Evolutionary conservation across 2,329 filamentous ascomycete species (phyloP).

Genomic region (Fusarium chaquense): DNA sequence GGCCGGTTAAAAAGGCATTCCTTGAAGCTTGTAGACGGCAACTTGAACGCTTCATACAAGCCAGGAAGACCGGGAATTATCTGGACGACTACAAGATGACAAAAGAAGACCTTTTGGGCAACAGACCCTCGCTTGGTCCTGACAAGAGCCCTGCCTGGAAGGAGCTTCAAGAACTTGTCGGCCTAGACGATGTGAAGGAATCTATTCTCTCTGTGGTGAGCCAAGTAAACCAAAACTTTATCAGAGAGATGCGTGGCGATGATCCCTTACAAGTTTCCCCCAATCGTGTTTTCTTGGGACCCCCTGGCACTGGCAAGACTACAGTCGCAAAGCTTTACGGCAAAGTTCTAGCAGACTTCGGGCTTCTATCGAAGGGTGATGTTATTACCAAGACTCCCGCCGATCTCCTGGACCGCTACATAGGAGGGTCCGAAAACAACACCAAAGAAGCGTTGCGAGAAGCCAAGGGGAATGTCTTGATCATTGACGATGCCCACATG

Average conservation of each 20-base stretch:
- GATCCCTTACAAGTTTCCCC: constrained; percentile 68
- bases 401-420: constrained; percentile 73
- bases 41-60: constrained; percentile 62
- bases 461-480: constrained; percentile 76
- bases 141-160: constrained; percentile 66
- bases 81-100: constrained; percentile 53
- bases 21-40: constrained; percentile 67
- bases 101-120: constrained; percentile 77
- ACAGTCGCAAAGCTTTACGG: constrained; percentile 79
- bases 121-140: constrained; percentile 68
- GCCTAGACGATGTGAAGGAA: constrained; percentile 71
- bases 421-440: constrained; percentile 76
- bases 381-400: constrained; percentile 78
- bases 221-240: constrained; percentile 71
- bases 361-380: constrained; percentile 61
- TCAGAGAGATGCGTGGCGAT: constrained; percentile 71
- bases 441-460: constrained; percentile 77
- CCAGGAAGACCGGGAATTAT: constrained; percentile 48
- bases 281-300: constrained; percentile 77
- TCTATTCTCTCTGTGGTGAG: constrained; percentile 58
- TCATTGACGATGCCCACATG: constrained; percentile 83
- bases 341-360: constrained; percentile 73
- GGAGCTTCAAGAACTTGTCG: constrained; percentile 68
- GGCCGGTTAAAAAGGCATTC: constrained; percentile 70
- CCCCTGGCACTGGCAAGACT: constrained; percentile 80